Percentiles rank a stretch among this genome's conserved stretches.
Conservation (phyloP, 345 rosid species). For the Eucalyptus tenuipes region DNA sequence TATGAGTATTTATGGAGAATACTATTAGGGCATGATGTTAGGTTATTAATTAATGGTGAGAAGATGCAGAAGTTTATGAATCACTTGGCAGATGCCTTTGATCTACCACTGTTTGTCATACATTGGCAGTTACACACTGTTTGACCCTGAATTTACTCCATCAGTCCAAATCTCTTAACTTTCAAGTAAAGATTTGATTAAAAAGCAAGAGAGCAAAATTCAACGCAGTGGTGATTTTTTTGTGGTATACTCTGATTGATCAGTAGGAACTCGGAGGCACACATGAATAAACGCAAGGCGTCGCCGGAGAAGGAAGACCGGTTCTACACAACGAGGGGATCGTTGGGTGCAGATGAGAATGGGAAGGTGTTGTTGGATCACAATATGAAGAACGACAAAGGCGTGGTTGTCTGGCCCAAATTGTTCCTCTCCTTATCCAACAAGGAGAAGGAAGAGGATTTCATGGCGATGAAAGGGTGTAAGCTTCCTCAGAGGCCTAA, state of each 20-base stretch:
- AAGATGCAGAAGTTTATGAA: neutral
- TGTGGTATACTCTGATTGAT: neutral
- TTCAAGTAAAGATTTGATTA: neutral
- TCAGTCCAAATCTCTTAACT: neutral
- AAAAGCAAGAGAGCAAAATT: neutral
- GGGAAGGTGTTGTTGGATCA: slow-evolving; percentile 40
- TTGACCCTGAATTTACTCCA: neutral
- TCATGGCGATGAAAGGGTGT: slow-evolving; percentile 92
- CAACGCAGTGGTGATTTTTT: neutral
- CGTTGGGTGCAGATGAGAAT: slow-evolving; percentile 55
- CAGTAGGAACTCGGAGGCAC: slow-evolving; percentile 33
- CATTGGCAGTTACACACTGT: neutral
- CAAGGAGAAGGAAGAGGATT: slow-evolving; percentile 95
- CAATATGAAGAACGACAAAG: slow-evolving; percentile 44
- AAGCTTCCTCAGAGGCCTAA: slow-evolving; percentile 90
- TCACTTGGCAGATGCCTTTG: neutral
- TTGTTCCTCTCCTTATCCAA: slow-evolving; percentile 60
- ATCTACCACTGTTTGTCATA: neutral
- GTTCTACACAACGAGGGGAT: slow-evolving; percentile 72
- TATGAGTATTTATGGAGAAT: neutral
- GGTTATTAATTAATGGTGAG: neutral
- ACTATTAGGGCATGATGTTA: neutral
- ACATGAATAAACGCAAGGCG: slow-evolving; percentile 33
- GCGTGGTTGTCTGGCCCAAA: slow-evolving; percentile 56
- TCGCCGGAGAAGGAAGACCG: slow-evolving; percentile 68